Base-by-base conservation (phyloP, 2,329 filamentous ascomycete species). In the Verticillium albo-atrum region DNA sequence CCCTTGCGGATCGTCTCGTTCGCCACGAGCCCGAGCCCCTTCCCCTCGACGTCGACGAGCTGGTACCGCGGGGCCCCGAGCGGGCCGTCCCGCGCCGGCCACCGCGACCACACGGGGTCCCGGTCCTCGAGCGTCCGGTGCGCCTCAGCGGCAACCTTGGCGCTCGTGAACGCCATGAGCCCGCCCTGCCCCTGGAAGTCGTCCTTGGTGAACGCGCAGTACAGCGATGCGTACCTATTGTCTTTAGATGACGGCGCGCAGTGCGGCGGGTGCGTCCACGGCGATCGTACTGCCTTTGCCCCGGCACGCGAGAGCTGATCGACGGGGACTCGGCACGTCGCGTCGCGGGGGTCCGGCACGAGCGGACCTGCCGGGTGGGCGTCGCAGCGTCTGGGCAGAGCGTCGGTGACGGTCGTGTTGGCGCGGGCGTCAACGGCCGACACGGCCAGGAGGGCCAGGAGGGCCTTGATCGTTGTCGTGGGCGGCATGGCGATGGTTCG, bases 11-110 rank as follows among this genome's bases (percentile, higher is more conserved):
- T 73, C 12, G 60, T 63, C n/a, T 66, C 64, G 14, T 63, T 67
- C 2, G 71, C 73, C 14, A 74, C 52, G 3, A 71, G 68, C 9
- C 73, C 73, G 14, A 67, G 61, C 0, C 71, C 73, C 55, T 71
- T 72, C 0, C 67, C 70, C 2, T 66, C 64, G 1, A 71, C 63
- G 4, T 68, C 62, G 26, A 60, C 47, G 34, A 73, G 56, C 20
- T 64, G 61, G 60, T 72, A 74, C 1, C 68, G 63, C 9, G 61
- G 57, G 1, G 17, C 32, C 2, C 25, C 42, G n/a, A 37, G 34
- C 6, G 4, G 20, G 7, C 2, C 12, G 2, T 34, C 55, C 2
- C 26, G 37, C 3, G 26, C 23, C 6, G 55, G 55, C 9, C 12
- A 28, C 15, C 55, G 26, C 37, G 28, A 3, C 63, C 53, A 61